A percentile compares a stretch with the other conserved stretches of the same genome.
Conservation (phyloP, 2,329 filamentous ascomycete genomes). For the Aspergillus tubingensis region DNA sequence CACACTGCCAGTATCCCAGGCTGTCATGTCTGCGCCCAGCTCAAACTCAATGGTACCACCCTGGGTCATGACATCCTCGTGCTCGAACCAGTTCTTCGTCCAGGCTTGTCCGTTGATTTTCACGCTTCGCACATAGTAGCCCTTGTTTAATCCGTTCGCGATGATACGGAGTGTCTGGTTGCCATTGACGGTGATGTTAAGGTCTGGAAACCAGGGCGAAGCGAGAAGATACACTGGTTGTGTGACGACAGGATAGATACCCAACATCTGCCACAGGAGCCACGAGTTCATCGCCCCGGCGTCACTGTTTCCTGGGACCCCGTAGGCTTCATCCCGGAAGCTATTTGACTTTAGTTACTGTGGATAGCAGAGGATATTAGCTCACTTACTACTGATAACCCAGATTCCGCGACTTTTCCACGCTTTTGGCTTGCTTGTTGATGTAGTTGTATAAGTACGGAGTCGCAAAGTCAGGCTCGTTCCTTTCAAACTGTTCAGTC, state of each 20-base stretch:
- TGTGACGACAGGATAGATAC: constrained; percentile 52
- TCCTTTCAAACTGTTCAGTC: constrained; percentile 44
- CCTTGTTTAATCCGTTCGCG: constrained; percentile 46
- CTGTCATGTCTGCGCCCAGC: constrained; percentile 37
- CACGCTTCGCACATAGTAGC: constrained; percentile 56
- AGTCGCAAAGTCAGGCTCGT: constrained; percentile 67
- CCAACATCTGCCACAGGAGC: constrained; percentile 55
- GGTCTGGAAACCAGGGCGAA: constrained; percentile 48
- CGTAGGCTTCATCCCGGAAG: constrained; percentile 58
- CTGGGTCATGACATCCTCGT: constrained; percentile 48
- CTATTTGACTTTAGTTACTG: constrained; percentile 7
- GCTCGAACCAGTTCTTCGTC: constrained; percentile 58
- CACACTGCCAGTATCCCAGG: constrained; percentile 54
- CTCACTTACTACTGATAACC: constrained; percentile 53
- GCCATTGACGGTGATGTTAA: constrained; percentile 36
- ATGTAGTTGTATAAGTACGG: constrained; percentile 72
- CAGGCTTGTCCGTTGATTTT: constrained; percentile 56
- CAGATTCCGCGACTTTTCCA: constrained; percentile 60
- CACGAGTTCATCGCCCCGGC: constrained; percentile 58
- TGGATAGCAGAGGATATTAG: background rate
- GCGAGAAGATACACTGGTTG: constrained; percentile 51
- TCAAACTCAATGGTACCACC: constrained; percentile 54
- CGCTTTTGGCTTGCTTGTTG: constrained; percentile 63
- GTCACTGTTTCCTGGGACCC: constrained; percentile 69
- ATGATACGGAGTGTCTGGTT: constrained; percentile 49